A percentile compares a stretch with the other conserved stretches of the same genome.
phyloP scores from a whole-genome alignment of 805 yeast species.

The Candida parachauliodes region DNA sequence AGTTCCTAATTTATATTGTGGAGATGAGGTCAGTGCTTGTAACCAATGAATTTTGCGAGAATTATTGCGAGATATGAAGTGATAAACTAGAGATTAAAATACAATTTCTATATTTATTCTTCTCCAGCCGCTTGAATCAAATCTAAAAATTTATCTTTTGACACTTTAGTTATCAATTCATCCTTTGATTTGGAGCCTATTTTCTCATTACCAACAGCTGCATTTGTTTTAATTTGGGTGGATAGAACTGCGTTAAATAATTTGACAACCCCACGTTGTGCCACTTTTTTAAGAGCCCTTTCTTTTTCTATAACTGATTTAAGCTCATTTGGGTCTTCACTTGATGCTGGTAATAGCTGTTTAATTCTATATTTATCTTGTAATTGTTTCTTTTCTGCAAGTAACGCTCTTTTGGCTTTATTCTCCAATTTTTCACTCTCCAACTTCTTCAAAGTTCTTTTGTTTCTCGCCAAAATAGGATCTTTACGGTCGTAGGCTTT shows the following conservation, averaged over 20 bases:
- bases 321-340: constrained; percentile 46
- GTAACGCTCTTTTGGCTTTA: constrained; percentile 70
- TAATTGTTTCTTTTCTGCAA: constrained; percentile 65
- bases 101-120: constrained; percentile 4
- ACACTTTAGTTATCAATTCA: constrained; percentile 67
- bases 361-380: constrained; percentile 66
- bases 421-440: constrained; percentile 80
- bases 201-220: constrained; percentile 45
- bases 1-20: no score
- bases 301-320: constrained; percentile 64
- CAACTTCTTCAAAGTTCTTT: constrained; percentile 60
- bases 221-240: constrained; percentile 63
- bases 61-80: no score
- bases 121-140: constrained; percentile 74
- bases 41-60: background rate
- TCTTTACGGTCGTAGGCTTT: constrained; percentile 87
- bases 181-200: constrained; percentile 50
- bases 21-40: background rate
- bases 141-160: constrained; percentile 87
- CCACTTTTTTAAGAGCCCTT: constrained; percentile 67
- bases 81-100: no score
- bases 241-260: constrained; percentile 79
- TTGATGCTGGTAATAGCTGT: constrained; percentile 61
- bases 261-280: constrained; percentile 84
- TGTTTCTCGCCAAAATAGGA: constrained; percentile 87